Evolutionary conservation across 495 filamentous ascomycete genomes (phyloP), one percentile per base, ranked within the genome.

Genomic region (Talaromyces thailandensis): DNA sequence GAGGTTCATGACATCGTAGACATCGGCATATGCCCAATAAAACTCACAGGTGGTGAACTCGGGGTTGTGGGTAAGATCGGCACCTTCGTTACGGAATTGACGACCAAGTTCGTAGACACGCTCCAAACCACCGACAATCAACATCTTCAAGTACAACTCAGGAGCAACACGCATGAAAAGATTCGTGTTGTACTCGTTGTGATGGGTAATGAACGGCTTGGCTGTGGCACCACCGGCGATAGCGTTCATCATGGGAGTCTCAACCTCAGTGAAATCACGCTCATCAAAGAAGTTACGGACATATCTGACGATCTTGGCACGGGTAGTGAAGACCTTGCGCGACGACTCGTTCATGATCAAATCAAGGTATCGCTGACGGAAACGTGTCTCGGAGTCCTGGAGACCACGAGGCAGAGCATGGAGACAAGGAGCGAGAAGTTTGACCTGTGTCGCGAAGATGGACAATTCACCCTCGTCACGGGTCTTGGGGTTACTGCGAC

Each of bases 31-130:
- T 14, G 94, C 94, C 85, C 86, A 86, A 75, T 99, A 99, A 79
- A 97, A 97, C 74, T 99, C 95, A 69, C 89, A 92, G 12, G 92
- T 93, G 11, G 95, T 98, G 80, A 98, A 99, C 69, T 99, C 94
- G 2, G 94, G 94, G 78, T 99, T 99, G 81, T 99, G 95, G 14
- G 94, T 97, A 58, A 95, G 79, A 76, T 99, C 94, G 68, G 95
- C 90, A 60, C 91, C 92, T 73, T 99, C 94, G 67, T 98, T 99
- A 63, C 94, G 81, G 82, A 98, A 96, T 64, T 91, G 87, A 2
- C 89, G 84, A 21, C 95, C 94, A 58, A 98, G 82, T 69, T 99
- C 94, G 74, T 94, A 98, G 9, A 98, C 93, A 66, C 87, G 83
- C 74, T 96, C 88, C 4, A 97, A 79, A 53, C 94, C 94, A 70